Conservation (phyloP, 176 grass and related monocot genomes). For the Aechmea fasciata region DNA sequence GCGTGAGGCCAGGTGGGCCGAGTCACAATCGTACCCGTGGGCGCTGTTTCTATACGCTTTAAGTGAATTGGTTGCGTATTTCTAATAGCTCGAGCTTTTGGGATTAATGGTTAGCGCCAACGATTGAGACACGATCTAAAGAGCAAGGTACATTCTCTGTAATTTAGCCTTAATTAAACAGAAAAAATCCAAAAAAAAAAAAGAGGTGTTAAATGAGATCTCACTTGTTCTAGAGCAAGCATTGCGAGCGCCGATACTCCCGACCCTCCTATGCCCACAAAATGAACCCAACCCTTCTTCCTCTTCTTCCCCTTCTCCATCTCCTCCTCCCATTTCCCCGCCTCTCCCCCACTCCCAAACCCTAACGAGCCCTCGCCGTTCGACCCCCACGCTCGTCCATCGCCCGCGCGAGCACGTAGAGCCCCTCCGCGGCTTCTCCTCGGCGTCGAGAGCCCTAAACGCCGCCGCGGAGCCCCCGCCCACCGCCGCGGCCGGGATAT, state of each 20-base stretch:
- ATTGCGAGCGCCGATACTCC: slow-evolving; percentile 14
- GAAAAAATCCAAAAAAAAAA: neutral
- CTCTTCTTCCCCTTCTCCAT: neutral
- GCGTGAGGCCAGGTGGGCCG: too few species aligned
- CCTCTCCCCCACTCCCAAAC: neutral
- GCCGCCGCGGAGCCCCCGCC: too few species aligned
- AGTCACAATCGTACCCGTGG: too few species aligned
- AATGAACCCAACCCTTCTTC: slow-evolving; percentile 8
- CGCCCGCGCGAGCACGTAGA: neutral
- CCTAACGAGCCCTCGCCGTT: neutral
- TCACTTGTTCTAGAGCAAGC: slow-evolving; percentile 18
- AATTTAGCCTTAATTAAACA: neutral
- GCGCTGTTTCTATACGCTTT: too few species aligned
- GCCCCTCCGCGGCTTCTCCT: neutral
- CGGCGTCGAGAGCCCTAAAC: neutral
- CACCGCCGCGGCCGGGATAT: too few species aligned
- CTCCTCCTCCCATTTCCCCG: neutral
- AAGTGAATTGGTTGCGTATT: too few species aligned
- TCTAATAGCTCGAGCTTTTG: too few species aligned
- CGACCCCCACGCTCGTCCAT: neutral
- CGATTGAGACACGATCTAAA: too few species aligned
- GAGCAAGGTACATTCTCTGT: too few species aligned
- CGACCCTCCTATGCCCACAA: slow-evolving; percentile 11
- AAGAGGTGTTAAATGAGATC: neutral
- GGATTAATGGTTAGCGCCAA: too few species aligned